Conservation (phyloP, 2,329 filamentous ascomycete genomes). For the Penicillium sp. region DNA sequence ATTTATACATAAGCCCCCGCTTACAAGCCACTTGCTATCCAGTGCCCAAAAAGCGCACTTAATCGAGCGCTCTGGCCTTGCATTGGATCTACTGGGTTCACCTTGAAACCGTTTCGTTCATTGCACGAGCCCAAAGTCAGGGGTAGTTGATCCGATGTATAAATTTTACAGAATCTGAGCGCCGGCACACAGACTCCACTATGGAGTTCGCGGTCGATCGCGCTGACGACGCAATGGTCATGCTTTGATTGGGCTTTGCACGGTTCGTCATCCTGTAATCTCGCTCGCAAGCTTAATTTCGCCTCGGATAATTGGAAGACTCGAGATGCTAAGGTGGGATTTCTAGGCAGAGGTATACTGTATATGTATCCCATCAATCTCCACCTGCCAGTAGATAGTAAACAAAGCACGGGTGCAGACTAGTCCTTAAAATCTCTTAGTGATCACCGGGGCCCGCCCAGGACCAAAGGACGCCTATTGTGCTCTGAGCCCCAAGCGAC, state of each 20-base stretch:
- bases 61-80: neutral
- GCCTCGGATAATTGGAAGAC: neutral
- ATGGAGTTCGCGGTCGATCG: conserved; percentile 15
- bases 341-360: neutral
- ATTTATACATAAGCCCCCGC: neutral
- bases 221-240: conserved; percentile 19
- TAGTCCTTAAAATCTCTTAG: neutral
- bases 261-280: conserved; percentile 6
- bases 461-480: neutral
- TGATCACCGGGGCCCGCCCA: neutral
- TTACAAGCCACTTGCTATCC: neutral
- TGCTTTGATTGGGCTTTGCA: conserved; percentile 9
- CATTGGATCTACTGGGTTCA: neutral
- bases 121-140: neutral
- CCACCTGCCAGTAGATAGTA: neutral
- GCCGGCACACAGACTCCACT: conserved; percentile 12
- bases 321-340: neutral
- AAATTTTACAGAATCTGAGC: neutral
- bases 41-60: neutral
- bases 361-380: neutral
- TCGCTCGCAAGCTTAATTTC: neutral
- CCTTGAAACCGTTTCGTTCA: neutral
- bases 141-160: neutral
- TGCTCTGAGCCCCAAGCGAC: neutral
- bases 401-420: neutral